Base-by-base conservation (phyloP, 1,284 basidiomycete species). In the Exobasidium cylindrosporum region DNA sequence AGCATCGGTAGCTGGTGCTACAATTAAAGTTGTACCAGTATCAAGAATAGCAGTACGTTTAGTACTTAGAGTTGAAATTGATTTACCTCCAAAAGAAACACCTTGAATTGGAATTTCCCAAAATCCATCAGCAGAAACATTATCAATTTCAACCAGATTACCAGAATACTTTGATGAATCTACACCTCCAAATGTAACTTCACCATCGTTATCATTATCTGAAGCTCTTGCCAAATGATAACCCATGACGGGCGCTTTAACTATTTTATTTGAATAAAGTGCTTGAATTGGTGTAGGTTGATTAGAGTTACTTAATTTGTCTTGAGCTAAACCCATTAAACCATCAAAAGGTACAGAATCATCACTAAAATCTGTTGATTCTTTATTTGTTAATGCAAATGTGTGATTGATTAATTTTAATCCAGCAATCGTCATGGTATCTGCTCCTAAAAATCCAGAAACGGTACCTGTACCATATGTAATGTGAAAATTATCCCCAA, bases 191-290 rank as follows among this genome's bases (percentile, higher is more conserved):
- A 92, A 90, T 2, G 90, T 91, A 7, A 79, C 84, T 80, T 89
- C 84, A 58, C 91, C 90, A 71, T 91, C 88, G 76, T 91, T 89
- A 28, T 14, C 17, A 66, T 85, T 83, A 49, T 77, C 77, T 10
- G 86, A 83, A 43, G 88, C 82, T 61, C 91, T 87, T 1, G 89
- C 85, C 60, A 94, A 86, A 80, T 89, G 90, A 84, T 86, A 92
- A 13, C 89, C 90, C 23, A 88, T 86, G 74, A 93, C 88, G 3
- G 89, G 85, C 5, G 85, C 83, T 35, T 82, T 70, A 64, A 93
- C 87, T 54, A 87, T 81, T 43, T 87, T 87, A 1, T 82, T 81
- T 30, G 82, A 67, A 6, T 86, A 87, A 47, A 94, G 83, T 1
- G 88, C 82, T 78, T 93, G 90, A 53, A 90, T 85, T 7, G 89